phyloP scores from a whole-genome alignment of 306 rosid species.

The Quercus variabilis region DNA sequence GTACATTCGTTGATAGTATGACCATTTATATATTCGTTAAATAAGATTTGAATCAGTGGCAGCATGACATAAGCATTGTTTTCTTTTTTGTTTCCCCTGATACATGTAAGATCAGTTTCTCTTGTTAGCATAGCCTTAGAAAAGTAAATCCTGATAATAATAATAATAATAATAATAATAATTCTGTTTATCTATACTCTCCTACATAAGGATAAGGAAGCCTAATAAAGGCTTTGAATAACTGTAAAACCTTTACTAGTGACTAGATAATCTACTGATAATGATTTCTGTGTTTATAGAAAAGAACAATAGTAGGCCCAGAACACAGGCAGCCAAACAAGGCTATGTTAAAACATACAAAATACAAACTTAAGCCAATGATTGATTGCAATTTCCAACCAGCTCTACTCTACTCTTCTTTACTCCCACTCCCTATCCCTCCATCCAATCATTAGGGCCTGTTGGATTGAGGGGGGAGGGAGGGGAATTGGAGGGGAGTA shows the following conservation, averaged over 20 bases:
- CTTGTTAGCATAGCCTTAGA: background rate
- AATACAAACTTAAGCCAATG: background rate
- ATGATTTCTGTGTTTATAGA: background rate
- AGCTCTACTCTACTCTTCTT: too few species aligned
- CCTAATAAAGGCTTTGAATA: background rate
- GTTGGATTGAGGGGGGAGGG: too few species aligned
- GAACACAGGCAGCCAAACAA: background rate
- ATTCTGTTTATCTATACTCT: background rate
- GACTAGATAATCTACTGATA: background rate
- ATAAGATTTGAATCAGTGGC: background rate
- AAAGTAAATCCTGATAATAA: background rate
- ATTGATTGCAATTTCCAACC: too few species aligned
- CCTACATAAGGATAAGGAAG: background rate
- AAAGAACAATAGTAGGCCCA: background rate
- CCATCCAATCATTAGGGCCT: too few species aligned
- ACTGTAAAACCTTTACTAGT: background rate
- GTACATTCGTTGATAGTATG: background rate
- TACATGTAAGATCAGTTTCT: background rate
- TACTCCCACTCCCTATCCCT: too few species aligned
- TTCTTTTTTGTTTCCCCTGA: background rate
- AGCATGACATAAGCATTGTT: background rate
- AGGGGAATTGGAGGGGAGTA: too few species aligned
- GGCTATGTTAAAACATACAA: background rate
- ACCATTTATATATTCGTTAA: background rate
- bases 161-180: background rate